Percentiles rank a stretch among this genome's conserved stretches.
Conservation (phyloP, 306 rosid genomes). For the Lablab purpureus region DNA sequence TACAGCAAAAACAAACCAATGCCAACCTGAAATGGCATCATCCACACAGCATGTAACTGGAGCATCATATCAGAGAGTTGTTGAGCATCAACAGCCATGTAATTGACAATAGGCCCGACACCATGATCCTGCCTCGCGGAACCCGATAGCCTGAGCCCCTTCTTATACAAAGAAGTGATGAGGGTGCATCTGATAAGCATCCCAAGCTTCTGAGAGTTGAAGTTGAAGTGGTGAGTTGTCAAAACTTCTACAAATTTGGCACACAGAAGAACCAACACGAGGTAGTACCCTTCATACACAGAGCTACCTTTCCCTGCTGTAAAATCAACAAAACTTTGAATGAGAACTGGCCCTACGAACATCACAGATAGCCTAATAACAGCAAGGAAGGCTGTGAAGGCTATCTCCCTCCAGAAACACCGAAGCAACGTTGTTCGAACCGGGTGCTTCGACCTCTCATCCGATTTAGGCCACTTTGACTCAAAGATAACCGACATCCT, state of each 20-base stretch:
- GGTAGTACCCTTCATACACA: conserved; percentile 80
- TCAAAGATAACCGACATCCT: conserved; percentile 71
- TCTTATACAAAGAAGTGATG: conserved; percentile 82
- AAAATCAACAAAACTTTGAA: conserved; percentile 79
- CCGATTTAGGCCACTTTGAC: conserved; percentile 81
- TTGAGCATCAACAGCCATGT: conserved; percentile 95
- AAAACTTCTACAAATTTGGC: conserved; percentile 82
- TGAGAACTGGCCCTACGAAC: conserved; percentile 84
- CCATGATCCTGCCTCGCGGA: conserved; percentile 92
- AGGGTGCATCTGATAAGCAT: conserved; percentile 89
- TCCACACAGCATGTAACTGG: conserved; percentile 84
- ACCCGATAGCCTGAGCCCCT: conserved; percentile 79
- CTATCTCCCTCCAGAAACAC: conserved; percentile 77
- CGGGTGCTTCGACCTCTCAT: conserved; percentile 72
- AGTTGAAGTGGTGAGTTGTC: conserved; percentile 84
- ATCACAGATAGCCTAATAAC: conserved; percentile 66
- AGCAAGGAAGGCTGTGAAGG: conserved; percentile 84
- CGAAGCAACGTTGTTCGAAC: conserved; percentile 79
- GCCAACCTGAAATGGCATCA: conserved; percentile 84
- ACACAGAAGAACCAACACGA: conserved; percentile 67
- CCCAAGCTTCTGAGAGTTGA: conserved; percentile 88
- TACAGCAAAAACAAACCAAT: conserved; percentile 73
- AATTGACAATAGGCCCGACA: conserved; percentile 90
- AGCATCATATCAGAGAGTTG: conserved; percentile 96
- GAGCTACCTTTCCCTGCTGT: conserved; percentile 86